Base-by-base conservation (phyloP, 306 rosid species). In the Fagus sylvatica region DNA sequence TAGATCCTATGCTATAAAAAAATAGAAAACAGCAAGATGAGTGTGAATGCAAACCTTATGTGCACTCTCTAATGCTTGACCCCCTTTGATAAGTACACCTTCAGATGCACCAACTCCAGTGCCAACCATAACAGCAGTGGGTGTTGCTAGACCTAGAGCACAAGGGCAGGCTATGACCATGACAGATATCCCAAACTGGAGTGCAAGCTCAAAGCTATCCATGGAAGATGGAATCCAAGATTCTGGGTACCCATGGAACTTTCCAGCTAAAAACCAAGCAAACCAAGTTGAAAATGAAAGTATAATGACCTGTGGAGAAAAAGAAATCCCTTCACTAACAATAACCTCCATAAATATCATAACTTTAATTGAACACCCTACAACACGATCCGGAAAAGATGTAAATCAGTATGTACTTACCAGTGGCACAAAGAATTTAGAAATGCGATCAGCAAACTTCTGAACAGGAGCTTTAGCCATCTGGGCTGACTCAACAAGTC, bases 141-240 rank as follows among this genome's bases (percentile, higher is more conserved):
- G 98, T 71, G 98, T 93, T 34, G 97, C 98, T 17, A 93, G 90
- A 78, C 98, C 98, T 37, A 91, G 83, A 59, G 98, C 97, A 89
- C 98, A 93, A 78, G 98, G 98, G 77, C 98, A 93, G 12, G 98
- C 98, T 77, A 91, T 93, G 79, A 93, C 98, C 93, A 93, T 90
- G n/a, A 91, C 95, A 1, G 97, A 89, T 15, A 93, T 93, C 40
- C 97, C 98, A 74, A 93, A 93, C 81, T 93, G 95, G 53, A 93
- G 95, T 33, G 98, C 93, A 68, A 93, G 92, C 89, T 93, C 98
- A 67, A 89, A 91, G 78, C 91, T 84, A 65, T 85, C 88, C 84
- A 88, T 85, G 6, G 95, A 88, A 17, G 90, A 80, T 40, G 97
- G 97, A 60, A 93, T 83, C 97, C 98, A 91, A 28, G 97, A 91